A percentile compares a stretch with the other conserved stretches of the same genome.
These are phyloP conservation scores for Sugiyamaella novakii DNA, from an alignment of 1,139 yeast genomes.

Conservation along the genomic window DNA sequence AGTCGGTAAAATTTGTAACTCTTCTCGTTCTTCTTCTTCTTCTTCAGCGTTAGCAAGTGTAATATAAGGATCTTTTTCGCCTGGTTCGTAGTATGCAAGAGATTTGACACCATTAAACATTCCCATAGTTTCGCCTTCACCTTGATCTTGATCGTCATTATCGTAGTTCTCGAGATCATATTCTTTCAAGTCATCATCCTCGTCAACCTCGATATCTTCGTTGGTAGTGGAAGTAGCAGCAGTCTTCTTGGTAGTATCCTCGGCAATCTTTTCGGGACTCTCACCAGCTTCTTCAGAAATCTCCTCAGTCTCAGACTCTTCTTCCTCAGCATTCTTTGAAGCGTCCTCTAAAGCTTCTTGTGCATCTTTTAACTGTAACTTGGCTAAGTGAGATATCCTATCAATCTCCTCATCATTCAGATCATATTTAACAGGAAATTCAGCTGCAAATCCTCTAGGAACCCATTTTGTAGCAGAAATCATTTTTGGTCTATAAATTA, in stretches of 20 bases:
- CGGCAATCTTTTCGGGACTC: constrained; percentile 28
- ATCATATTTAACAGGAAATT: constrained; percentile 87
- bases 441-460: constrained; percentile 93
- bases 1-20: constrained; percentile 82
- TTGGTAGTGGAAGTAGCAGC: constrained; percentile 24
- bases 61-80: constrained; percentile 73
- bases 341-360: constrained; percentile 56
- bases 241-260: constrained; percentile 16
- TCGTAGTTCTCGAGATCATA: constrained; percentile 86
- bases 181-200: constrained; percentile 74
- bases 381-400: constrained; percentile 83
- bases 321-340: constrained; percentile 37
- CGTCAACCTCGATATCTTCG: constrained; percentile 32
- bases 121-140: constrained; percentile 47
- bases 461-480: constrained; percentile 95
- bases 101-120: constrained; percentile 48
- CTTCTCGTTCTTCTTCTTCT: constrained; percentile 65
- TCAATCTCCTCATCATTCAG: constrained; percentile 91
- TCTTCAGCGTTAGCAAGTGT: constrained; percentile 58
- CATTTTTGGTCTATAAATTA: constrained; percentile 48
- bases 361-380: constrained; percentile 77
- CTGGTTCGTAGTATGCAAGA: constrained; percentile 58
- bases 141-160: constrained; percentile 66
- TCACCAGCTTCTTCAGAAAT: constrained; percentile 30
- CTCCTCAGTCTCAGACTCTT: constrained; percentile 17